Evolutionary conservation across 2,329 filamentous ascomycete species (phyloP).

Genomic region (Paramyrothecium roridum): DNA sequence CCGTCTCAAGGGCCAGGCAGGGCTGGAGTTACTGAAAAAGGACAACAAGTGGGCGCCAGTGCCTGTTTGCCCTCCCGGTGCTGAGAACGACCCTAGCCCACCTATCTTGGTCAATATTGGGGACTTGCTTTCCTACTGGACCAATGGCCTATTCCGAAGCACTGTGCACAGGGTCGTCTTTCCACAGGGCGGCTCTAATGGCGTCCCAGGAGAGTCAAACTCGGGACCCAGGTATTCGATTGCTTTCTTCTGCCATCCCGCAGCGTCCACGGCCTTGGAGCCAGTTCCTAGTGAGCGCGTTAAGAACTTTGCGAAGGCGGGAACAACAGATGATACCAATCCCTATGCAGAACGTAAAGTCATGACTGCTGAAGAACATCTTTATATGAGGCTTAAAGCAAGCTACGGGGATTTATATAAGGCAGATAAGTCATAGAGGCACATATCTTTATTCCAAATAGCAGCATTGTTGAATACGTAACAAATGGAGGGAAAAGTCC

Average conservation of each 20-base stretch:
- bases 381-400: conserved; percentile 57
- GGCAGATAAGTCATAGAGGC: conserved; percentile 14
- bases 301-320: conserved; percentile 31
- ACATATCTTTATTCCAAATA: too few relatives aligned
- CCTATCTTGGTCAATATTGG: conserved; percentile 80
- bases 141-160: conserved; percentile 78
- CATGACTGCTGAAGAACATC: conserved; percentile 61
- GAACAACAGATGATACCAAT: conserved; percentile 30
- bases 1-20: conserved; percentile 78
- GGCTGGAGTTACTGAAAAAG: conserved; percentile 74
- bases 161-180: conserved; percentile 90
- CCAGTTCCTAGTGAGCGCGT: conserved; percentile 61
- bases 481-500: too few relatives aligned
- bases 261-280: conserved; percentile 47
- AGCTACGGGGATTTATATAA: conserved; percentile 57
- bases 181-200: conserved; percentile 21
- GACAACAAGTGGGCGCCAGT: conserved; percentile 58
- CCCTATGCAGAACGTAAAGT: conserved; percentile 51
- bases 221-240: conserved; percentile 59
- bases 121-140: conserved; percentile 79
- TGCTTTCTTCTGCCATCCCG: conserved; percentile 67
- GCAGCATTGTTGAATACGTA: too few relatives aligned
- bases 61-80: conserved; percentile 61
- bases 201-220: conserved; percentile 41
- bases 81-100: conserved; percentile 55